Evolutionary conservation across 805 yeast genomes (phyloP).

Genomic region (Scheffersomyces amazonensis): DNA sequence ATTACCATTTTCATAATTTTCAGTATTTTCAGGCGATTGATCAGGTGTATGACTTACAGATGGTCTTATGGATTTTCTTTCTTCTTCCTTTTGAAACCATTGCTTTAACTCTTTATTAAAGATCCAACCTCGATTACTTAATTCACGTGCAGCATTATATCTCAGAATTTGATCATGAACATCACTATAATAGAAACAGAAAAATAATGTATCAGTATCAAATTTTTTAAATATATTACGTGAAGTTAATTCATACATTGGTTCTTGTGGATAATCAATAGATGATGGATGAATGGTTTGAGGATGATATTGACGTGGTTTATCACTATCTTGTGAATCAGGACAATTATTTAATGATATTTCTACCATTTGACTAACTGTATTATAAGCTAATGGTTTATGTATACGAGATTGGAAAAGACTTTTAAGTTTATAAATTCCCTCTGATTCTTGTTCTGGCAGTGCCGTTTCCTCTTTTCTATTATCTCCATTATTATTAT

Average conservation of each 20-base stretch:
- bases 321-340: slow-evolving; percentile 87
- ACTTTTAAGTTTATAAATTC: slow-evolving; percentile 11
- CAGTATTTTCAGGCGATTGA: slow-evolving; percentile 18
- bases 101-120: slow-evolving; percentile 68
- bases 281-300: slow-evolving; percentile 86
- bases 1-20: slow-evolving; percentile 13
- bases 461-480: neutral
- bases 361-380: slow-evolving; percentile 61
- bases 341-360: slow-evolving; percentile 86
- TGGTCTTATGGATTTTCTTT: slow-evolving; percentile 10
- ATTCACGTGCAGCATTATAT: slow-evolving; percentile 71
- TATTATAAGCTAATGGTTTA: slow-evolving; percentile 51
- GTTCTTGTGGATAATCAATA: slow-evolving; percentile 85
- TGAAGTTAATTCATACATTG: slow-evolving; percentile 64
- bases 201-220: slow-evolving; percentile 85
- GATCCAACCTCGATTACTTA: slow-evolving; percentile 78
- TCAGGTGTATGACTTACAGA: slow-evolving; percentile 24
- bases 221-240: slow-evolving; percentile 63
- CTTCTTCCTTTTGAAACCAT: slow-evolving; percentile 76
- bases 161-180: slow-evolving; percentile 30
- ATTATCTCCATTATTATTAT: neutral
- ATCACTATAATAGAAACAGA: slow-evolving; percentile 82
- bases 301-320: slow-evolving; percentile 74
- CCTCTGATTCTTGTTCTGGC: neutral
- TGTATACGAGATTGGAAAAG: slow-evolving; percentile 41